phyloP scores from a whole-genome alignment of 176 grass and related monocot genomes.

The Oryza glumipatula region DNA sequence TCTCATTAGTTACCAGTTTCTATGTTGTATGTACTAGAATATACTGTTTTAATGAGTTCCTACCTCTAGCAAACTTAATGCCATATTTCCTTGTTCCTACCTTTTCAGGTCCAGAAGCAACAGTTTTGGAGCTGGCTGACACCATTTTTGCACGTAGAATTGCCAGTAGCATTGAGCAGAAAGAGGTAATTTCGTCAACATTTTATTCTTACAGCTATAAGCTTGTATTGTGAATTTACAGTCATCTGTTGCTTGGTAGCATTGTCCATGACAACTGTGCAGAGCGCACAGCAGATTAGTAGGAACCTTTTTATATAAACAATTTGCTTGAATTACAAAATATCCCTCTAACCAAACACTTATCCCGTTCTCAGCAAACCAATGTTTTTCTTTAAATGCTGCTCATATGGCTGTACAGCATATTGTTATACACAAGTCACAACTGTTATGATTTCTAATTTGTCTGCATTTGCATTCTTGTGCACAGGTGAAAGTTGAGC shows the following conservation, averaged over 20 bases:
- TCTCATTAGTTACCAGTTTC: conserved; percentile 1
- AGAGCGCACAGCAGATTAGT: neutral
- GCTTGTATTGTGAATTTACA: neutral
- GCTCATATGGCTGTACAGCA: neutral
- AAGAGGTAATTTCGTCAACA: conserved; percentile 41
- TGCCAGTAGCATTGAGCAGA: conserved; percentile 49
- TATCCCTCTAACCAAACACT: neutral
- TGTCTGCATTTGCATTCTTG: conserved; percentile 15
- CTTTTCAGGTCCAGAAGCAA: conserved; percentile 65
- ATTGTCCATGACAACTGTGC: neutral
- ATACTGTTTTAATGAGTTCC: conserved; percentile 5
- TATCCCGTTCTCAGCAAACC: conserved; percentile 8
- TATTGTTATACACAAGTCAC: conserved; percentile 29
- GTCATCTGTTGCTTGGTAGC: conserved; percentile 6
- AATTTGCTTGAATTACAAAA: conserved; percentile 21
- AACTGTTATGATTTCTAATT: conserved; percentile 20
- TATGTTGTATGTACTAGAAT: conserved; percentile 3
- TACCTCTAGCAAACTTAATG: conserved; percentile 34
- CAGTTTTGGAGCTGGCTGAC: conserved; percentile 63
- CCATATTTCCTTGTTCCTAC: neutral
- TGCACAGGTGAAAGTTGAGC: conserved; percentile 50
- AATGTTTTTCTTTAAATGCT: neutral
- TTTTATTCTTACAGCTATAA: conserved; percentile 12
- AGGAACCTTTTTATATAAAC: conserved; percentile 6
- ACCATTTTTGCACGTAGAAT: conserved; percentile 75